Percentiles rank a stretch among this genome's conserved stretches.
These are phyloP conservation scores for Pseudonectria foliicola DNA, from an alignment of 2,329 filamentous ascomycete species.

Conservation along the genomic window DNA sequence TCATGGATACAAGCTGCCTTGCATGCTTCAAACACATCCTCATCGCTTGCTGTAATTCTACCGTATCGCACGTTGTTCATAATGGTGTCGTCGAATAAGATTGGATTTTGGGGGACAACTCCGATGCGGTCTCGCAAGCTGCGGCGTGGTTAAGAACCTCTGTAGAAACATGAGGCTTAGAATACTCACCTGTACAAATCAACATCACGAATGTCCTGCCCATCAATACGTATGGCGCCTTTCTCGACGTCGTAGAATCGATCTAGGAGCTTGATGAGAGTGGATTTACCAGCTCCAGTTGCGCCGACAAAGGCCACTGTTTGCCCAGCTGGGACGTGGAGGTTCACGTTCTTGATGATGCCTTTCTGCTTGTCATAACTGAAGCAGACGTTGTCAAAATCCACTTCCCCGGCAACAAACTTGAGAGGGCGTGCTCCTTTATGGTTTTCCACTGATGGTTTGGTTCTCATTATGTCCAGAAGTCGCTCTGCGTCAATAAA, in stretches of 20 bases:
- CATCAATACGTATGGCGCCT: conserved; percentile 49
- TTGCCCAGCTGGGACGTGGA: conserved; percentile 43
- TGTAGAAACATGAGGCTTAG: neutral
- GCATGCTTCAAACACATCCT: conserved; percentile 48
- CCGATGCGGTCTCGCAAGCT: conserved; percentile 48
- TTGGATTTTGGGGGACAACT: conserved; percentile 48
- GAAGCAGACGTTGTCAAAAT: conserved; percentile 49
- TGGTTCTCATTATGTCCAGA: conserved; percentile 50
- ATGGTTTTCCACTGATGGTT: conserved; percentile 48
- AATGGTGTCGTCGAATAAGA: conserved; percentile 51
- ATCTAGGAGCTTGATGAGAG: conserved; percentile 50
- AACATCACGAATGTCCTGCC: conserved; percentile 49
- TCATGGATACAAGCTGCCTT: conserved; percentile 51
- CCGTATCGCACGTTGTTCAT: conserved; percentile 55
- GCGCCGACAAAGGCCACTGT: conserved; percentile 55
- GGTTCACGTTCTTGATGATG: conserved; percentile 47
- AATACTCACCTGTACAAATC: conserved; percentile 37
- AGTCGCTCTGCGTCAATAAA: conserved; percentile 52
- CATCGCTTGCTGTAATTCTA: conserved; percentile 44
- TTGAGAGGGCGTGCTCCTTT: conserved; percentile 42
- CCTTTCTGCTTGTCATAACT: conserved; percentile 53
- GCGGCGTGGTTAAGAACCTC: conserved; percentile 14
- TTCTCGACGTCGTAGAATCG: conserved; percentile 51
- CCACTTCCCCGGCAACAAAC: conserved; percentile 45
- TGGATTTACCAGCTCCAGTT: conserved; percentile 54